Evolutionary conservation across 202 grass and related monocot genomes (phyloP).

Genomic region (Alloteropsis angusta): DNA sequence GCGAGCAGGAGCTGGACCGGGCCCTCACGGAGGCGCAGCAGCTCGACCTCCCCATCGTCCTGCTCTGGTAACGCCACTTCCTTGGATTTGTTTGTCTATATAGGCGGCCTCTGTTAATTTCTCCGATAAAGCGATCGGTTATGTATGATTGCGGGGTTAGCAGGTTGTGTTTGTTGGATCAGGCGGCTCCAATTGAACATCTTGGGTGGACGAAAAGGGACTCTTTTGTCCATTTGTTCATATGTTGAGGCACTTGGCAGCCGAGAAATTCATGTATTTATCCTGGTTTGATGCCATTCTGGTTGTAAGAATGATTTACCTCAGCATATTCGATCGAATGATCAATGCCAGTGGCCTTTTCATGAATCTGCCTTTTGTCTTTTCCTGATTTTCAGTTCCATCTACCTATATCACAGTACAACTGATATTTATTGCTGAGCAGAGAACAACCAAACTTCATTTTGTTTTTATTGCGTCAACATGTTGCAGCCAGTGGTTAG

Average conservation of each 20-base stretch:
- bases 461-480: too few species aligned
- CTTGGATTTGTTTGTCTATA: not conserved
- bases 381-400: not conserved
- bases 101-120: not conserved
- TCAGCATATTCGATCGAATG: not conserved
- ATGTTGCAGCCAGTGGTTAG: not conserved
- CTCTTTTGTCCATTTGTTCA: not conserved
- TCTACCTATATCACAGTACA: not conserved
- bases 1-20: constrained; percentile 63
- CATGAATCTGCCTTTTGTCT: not conserved
- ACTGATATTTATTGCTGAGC: not conserved
- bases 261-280: not conserved
- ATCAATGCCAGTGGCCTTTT: not conserved
- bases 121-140: not conserved
- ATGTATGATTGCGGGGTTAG: not conserved
- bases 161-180: not conserved
- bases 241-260: not conserved
- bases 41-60: constrained; percentile 46
- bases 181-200: not conserved
- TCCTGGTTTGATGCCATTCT: not conserved
- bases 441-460: not conserved
- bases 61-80: constrained; percentile 45
- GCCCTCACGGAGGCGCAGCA: constrained; percentile 57
- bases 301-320: not conserved
- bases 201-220: too few species aligned